phyloP scores from a whole-genome alignment of 345 rosid species.

The Acer campestre region DNA sequence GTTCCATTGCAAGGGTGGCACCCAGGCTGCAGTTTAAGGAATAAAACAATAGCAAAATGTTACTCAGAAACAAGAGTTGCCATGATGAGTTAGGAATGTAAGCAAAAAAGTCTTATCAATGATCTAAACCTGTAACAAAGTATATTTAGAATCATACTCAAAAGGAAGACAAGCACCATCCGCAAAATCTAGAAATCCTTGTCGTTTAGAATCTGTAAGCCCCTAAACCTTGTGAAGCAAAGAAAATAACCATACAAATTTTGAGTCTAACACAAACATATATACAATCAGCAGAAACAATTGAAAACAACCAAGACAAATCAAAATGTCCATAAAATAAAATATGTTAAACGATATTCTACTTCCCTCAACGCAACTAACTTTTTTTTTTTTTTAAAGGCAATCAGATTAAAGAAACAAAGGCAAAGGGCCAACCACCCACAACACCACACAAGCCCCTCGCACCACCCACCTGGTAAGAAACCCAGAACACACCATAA shows the following conservation, averaged over 20 bases:
- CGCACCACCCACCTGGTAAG: too few relatives aligned
- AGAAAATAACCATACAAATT: not conserved
- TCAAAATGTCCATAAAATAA: not conserved
- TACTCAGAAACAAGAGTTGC: not conserved
- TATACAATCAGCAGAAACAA: not conserved
- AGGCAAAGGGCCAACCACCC: too few relatives aligned
- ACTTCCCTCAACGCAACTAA: not conserved
- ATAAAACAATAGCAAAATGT: slow-evolving; percentile 1
- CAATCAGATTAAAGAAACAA: too few relatives aligned
- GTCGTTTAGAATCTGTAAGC: slow-evolving; percentile 77
- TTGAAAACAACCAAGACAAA: not conserved
- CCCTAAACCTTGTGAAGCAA: slow-evolving; percentile 70
- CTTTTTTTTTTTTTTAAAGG: too few relatives aligned
- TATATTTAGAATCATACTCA: not conserved
- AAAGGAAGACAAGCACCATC: slow-evolving; percentile 18
- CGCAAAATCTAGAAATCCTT: slow-evolving; percentile 73
- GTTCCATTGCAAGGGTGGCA: slow-evolving; percentile 90
- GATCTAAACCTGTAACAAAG: not conserved
- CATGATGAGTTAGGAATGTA: not conserved
- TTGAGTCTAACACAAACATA: not conserved
- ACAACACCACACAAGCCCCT: too few relatives aligned
- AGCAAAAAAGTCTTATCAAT: not conserved
- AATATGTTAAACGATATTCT: too few relatives aligned
- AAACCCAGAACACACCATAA: too few relatives aligned
- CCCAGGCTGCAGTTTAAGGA: slow-evolving; percentile 62